Conservation (phyloP, 208 protist genomes). For the Kentomonas sorsogonicus region DNA sequence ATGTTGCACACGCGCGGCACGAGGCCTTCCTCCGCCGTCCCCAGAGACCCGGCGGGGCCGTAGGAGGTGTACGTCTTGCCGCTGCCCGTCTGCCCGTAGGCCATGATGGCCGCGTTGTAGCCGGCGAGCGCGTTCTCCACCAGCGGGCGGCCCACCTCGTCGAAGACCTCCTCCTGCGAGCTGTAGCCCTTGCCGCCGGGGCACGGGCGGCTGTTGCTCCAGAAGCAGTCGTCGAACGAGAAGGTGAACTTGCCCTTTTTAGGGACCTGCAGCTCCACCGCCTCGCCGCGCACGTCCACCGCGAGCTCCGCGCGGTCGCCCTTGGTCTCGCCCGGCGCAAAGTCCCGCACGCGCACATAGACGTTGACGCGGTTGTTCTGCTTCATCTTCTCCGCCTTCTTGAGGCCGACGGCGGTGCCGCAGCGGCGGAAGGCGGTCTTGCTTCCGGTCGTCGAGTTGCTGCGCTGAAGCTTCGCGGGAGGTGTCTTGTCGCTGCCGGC, state of each 20-base stretch:
- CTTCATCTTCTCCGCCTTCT: constrained; percentile 38
- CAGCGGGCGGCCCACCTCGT: constrained; percentile 80
- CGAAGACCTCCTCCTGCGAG: constrained; percentile 85
- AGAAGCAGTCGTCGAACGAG: constrained; percentile 92
- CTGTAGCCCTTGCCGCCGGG: constrained; percentile 33
- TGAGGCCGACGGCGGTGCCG: constrained; percentile 40
- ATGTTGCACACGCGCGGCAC: constrained; percentile 68
- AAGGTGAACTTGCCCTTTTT: constrained; percentile 79
- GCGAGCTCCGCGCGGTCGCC: constrained; percentile 37
- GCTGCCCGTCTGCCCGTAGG: constrained; percentile 85
- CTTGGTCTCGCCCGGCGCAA: constrained; percentile 39
- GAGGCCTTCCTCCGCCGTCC: constrained; percentile 45
- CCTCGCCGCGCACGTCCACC: constrained; percentile 61
- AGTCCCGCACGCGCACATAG: constrained; percentile 81
- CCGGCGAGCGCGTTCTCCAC: constrained; percentile 87
- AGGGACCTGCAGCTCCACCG: constrained; percentile 60
- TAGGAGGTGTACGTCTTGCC: constrained; percentile 86
- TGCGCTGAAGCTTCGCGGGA: too few relatives aligned
- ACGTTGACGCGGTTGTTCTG: constrained; percentile 76
- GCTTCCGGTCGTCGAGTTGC: constrained; percentile 26
- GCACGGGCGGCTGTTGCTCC: constrained; percentile 67
- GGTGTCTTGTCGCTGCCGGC: too few relatives aligned
- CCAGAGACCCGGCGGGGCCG: constrained; percentile 52
- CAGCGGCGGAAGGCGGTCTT: constrained; percentile 45
- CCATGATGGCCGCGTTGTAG: constrained; percentile 84